Conservation (phyloP, 2,329 filamentous ascomycete species). For the Trichophyton mentagrophytes region DNA sequence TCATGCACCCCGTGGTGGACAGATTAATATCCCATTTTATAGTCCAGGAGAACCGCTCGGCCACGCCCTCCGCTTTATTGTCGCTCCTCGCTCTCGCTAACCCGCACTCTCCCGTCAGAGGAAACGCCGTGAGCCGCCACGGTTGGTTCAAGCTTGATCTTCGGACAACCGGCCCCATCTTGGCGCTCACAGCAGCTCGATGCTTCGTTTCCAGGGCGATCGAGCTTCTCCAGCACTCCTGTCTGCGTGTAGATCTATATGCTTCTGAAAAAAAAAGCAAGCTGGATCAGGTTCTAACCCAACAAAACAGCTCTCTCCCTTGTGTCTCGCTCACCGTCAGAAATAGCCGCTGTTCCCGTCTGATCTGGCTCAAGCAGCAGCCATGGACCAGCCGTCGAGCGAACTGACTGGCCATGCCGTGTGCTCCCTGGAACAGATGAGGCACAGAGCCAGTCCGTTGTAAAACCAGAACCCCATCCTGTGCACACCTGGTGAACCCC, state of each 20-base stretch:
- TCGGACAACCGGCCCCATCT: neutral
- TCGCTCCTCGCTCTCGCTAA: too few species aligned
- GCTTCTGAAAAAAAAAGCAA: neutral
- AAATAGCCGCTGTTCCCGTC: neutral
- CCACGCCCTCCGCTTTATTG: neutral
- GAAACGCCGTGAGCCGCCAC: neutral
- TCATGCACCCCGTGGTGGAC: too few species aligned
- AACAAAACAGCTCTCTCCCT: neutral
- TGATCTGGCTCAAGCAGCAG: neutral
- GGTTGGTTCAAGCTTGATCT: neutral
- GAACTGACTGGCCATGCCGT: neutral
- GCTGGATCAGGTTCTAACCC: neutral
- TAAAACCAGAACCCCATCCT: neutral
- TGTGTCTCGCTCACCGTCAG: neutral
- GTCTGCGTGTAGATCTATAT: neutral
- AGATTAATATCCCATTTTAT: too few species aligned
- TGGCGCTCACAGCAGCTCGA: neutral
- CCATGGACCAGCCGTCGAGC: neutral
- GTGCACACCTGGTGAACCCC: neutral
- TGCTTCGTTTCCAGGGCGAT: too few species aligned
- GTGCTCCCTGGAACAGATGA: neutral
- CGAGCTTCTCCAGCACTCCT: too few species aligned
- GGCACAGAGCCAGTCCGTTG: neutral
- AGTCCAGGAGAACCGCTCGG: too few species aligned
- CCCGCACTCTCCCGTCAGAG: neutral